Base-by-base conservation (phyloP, 1,284 basidiomycete species). In the Pseudozyma hubeiensis region DNA sequence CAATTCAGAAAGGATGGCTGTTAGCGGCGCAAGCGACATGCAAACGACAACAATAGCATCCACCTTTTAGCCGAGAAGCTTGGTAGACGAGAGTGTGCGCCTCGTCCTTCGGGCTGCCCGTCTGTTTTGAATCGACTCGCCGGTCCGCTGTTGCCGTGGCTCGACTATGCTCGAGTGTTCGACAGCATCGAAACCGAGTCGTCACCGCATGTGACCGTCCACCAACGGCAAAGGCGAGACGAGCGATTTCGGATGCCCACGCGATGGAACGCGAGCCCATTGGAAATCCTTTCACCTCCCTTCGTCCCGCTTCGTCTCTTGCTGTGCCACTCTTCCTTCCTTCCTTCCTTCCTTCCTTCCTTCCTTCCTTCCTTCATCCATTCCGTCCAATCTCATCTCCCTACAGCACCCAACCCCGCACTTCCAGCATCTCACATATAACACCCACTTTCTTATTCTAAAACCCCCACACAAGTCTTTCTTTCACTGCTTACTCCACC, bases 121-220 rank as follows among this genome's bases (percentile, higher is more conserved):
- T 10, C 35, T 37, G 35, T 14, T 10, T 5, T 47, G 34, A 37
- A 39, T 47, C 29, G n/a, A 24, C 16, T 41, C 29, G 41, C 50
- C 50, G 50, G 50, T 52, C 50, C 50, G 50, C 35, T 46, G 33
- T 5, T 53, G 31, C 52, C 52, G 52, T 53, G 19, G 10, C 46
- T 37, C 24, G 24, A 24, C 24, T 24, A 24, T 24, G 4, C 24
- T 24, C 24, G 24, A 24, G 24, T 24, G 24, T 24, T 24, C 24
- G 24, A 24, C 24, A 24, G 24, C 24, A 24, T 24, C 24, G 24
- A 24, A 24, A 24, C 24, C 24, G 24, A 24, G 24, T 24, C 24
- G 24, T 24, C 24, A 24, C 24, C 24, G 24, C 24, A 24, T 24
- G 24, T 24, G 24, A 24, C 24, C 24, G 24, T 24, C 24, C 24